Evolutionary conservation across 331 rosid species (phyloP).

Genomic region (Phaseolus coccineus): DNA sequence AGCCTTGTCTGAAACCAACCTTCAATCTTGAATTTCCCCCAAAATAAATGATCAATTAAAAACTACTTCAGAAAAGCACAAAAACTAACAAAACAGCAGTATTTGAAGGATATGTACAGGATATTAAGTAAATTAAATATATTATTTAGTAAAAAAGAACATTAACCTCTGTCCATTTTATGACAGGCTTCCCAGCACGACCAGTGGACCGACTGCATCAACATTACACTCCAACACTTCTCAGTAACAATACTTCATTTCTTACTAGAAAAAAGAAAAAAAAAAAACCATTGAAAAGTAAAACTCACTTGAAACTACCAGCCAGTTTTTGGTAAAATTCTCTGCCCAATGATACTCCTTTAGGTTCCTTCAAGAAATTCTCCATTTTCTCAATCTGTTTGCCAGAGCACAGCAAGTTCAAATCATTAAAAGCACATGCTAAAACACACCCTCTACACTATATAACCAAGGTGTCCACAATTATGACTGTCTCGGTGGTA

Average conservation of each 20-base stretch:
- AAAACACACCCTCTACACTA: no score
- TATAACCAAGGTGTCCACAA: no score
- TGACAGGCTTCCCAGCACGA: background rate
- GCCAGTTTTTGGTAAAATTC: background rate
- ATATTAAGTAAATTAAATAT: background rate
- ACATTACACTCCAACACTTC: background rate
- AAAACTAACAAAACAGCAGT: background rate
- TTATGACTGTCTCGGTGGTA: no score
- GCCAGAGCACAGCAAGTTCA: background rate
- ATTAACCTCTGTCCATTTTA: background rate
- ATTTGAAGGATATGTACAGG: background rate
- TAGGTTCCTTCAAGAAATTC: background rate
- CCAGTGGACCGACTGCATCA: background rate
- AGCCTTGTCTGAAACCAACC: slow-evolving; percentile 74
- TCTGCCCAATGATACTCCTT: background rate
- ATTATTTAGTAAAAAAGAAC: background rate
- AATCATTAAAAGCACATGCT: no score
- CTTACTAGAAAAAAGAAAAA: background rate
- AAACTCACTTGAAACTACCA: background rate
- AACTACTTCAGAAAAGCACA: background rate
- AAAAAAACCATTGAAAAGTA: no score
- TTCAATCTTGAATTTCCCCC: slow-evolving; percentile 58
- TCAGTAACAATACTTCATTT: background rate
- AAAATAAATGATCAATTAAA: background rate
- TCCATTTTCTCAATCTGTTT: background rate